Evolutionary conservation across 116 monocot genomes (phyloP).

Genomic region (Phalaenopsis hybrid): DNA sequence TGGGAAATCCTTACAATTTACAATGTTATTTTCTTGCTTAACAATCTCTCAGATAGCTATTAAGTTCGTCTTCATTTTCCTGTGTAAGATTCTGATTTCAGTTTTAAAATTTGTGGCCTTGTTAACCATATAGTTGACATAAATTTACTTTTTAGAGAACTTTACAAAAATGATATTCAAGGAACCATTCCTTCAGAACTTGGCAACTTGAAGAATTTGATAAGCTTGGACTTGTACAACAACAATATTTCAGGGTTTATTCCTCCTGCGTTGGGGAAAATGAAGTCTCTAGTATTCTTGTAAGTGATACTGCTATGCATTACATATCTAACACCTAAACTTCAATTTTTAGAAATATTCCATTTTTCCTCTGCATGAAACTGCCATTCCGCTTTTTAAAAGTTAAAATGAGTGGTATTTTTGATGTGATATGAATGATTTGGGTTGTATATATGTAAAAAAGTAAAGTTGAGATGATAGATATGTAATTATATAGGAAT

Average conservation of each 20-base stretch:
- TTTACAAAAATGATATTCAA: conserved; percentile 93
- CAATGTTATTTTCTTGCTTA: background rate
- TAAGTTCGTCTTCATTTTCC: background rate
- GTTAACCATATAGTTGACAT: background rate
- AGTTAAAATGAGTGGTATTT: too few relatives aligned
- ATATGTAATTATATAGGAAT: conserved; percentile 28
- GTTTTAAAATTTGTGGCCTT: background rate
- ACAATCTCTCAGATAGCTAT: background rate
- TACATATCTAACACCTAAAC: too few relatives aligned
- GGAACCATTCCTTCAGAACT: conserved; percentile 78
- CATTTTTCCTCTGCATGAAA: too few relatives aligned
- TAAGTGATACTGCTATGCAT: conserved; percentile 24
- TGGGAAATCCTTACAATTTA: background rate
- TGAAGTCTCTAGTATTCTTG: conserved; percentile 95
- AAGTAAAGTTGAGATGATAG: too few relatives aligned
- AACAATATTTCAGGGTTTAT: conserved; percentile 94
- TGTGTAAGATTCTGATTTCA: background rate
- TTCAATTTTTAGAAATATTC: too few relatives aligned
- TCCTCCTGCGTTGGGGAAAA: conserved; percentile 72
- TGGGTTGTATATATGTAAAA: too few relatives aligned
- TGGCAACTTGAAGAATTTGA: conserved; percentile 74
- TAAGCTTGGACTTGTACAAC: conserved; percentile 96
- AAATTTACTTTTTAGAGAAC: conserved; percentile 50
- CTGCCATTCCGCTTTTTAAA: too few relatives aligned
- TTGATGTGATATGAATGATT: too few relatives aligned